phyloP scores from a whole-genome alignment of 179 eudicot genomes.

The Silene noctiflora region DNA sequence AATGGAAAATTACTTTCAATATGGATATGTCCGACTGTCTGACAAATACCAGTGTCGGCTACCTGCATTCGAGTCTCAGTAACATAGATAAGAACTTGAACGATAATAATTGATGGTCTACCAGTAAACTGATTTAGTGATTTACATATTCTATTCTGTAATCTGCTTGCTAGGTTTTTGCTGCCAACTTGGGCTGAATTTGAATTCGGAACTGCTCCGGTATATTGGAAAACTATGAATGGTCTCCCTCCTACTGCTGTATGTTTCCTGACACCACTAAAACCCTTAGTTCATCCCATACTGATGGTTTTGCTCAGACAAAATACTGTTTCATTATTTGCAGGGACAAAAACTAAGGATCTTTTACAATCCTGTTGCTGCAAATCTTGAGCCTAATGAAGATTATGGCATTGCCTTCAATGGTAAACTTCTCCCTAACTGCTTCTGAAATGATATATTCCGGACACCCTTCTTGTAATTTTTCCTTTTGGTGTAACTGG shows the following conservation, averaged over 20 bases:
- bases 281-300: not conserved
- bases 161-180: conserved; percentile 40
- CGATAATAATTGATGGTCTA: too few relatives aligned
- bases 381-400: conserved; percentile 64
- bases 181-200: conserved; percentile 88
- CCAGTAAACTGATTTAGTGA: not conserved
- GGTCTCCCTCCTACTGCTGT: conserved; percentile 90
- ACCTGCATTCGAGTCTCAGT: too few relatives aligned
- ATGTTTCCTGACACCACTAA: conserved; percentile 24
- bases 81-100: too few relatives aligned
- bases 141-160: conserved; percentile 4
- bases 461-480: not conserved
- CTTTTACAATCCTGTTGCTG: conserved; percentile 81
- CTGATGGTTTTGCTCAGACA: not conserved
- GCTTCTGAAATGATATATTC: not conserved
- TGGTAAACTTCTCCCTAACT: conserved; percentile 36
- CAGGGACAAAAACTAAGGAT: conserved; percentile 76
- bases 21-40: too few relatives aligned
- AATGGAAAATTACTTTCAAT: too few relatives aligned
- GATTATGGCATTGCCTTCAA: conserved; percentile 81
- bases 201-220: conserved; percentile 76
- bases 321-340: conserved; percentile 4
- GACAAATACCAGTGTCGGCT: too few relatives aligned
- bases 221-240: conserved; percentile 89
- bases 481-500: too few relatives aligned